Evolutionary conservation across 331 rosid species (phyloP).

Genomic region (Dryas integrifolia): DNA sequence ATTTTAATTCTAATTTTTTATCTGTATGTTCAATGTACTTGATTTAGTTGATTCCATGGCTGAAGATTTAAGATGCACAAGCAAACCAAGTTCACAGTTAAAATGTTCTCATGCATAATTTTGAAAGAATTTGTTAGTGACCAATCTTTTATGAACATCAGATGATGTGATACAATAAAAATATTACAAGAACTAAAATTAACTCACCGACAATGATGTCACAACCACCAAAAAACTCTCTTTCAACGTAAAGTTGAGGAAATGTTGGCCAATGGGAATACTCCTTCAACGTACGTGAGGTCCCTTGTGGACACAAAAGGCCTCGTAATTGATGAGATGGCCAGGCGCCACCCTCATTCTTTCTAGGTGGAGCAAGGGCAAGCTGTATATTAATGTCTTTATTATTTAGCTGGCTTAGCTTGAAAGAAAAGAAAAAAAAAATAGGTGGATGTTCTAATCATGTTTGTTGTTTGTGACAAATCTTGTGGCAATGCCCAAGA

Average conservation of each 20-base stretch:
- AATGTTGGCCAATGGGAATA: constrained; percentile 93
- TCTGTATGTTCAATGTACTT: neutral
- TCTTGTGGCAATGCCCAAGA: too few relatives aligned
- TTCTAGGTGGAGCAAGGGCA: too few relatives aligned
- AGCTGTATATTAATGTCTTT: too few relatives aligned
- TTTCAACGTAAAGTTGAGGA: constrained; percentile 91
- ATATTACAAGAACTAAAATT: neutral
- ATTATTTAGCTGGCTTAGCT: too few relatives aligned
- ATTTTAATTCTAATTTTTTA: neutral
- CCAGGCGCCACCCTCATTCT: too few relatives aligned
- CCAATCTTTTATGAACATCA: neutral
- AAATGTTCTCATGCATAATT: neutral
- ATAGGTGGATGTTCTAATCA: too few relatives aligned
- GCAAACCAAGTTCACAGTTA: neutral
- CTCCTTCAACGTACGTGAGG: constrained; percentile 42
- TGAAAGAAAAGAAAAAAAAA: too few relatives aligned
- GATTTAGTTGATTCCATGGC: neutral
- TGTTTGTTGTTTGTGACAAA: too few relatives aligned
- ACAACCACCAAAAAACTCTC: constrained; percentile 98
- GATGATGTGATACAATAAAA: neutral
- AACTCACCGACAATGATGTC: constrained; percentile 91
- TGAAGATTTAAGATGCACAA: neutral
- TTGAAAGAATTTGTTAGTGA: neutral
- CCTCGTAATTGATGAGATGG: too few relatives aligned
- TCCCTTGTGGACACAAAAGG: too few relatives aligned